phyloP scores from a whole-genome alignment of 202 grass and related monocot genomes.

The Schoenoplectus triqueter region DNA sequence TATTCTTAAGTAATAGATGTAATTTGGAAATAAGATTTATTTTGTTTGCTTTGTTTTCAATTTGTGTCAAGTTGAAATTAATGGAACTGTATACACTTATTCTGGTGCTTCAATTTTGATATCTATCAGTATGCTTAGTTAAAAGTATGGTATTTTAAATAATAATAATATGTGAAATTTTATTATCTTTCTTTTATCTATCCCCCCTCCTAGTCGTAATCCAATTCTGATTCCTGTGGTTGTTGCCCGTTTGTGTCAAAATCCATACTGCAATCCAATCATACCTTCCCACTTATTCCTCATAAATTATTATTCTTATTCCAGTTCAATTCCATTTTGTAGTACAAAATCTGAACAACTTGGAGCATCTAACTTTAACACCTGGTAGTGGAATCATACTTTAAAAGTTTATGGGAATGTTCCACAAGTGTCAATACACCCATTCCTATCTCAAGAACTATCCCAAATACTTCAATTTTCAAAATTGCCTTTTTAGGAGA shows the following conservation, averaged over 20 bases:
- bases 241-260: neutral
- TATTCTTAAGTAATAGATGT: neutral
- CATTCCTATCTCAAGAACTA: neutral
- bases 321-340: slow-evolving; percentile 16
- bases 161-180: neutral
- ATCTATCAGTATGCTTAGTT: neutral
- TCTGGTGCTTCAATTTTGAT: neutral
- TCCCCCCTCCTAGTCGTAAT: neutral
- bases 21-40: neutral
- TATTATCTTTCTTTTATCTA: neutral
- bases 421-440: slow-evolving; percentile 6
- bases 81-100: neutral
- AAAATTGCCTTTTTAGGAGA: neutral
- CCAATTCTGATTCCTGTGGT: neutral
- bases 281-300: slow-evolving; percentile 18
- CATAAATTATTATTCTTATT: neutral
- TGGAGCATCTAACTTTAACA: slow-evolving; percentile 21
- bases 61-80: neutral
- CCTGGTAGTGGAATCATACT: neutral
- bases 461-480: neutral
- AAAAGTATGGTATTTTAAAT: too few relatives aligned
- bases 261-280: slow-evolving; percentile 5
- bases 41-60: neutral
- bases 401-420: slow-evolving; percentile 21
- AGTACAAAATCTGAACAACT: slow-evolving; percentile 21